phyloP scores from a whole-genome alignment of 2,329 filamentous ascomycete species.

The Juglanconis sp. region DNA sequence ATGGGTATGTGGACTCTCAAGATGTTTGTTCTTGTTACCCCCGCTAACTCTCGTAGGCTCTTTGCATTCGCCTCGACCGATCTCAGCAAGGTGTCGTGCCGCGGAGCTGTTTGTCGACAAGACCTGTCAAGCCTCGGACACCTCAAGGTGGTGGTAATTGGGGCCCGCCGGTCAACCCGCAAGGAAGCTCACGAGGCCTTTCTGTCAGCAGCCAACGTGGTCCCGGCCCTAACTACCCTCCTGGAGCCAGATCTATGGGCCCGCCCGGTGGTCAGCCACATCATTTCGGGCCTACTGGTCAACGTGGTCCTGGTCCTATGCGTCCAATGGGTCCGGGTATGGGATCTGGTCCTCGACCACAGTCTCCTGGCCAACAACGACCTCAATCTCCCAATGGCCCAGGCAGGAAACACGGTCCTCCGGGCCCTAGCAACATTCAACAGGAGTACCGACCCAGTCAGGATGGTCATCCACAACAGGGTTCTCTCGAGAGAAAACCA shows the following conservation, averaged over 20 bases:
- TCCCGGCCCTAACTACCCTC: conserved; percentile 33
- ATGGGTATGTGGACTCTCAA: conserved; percentile 65
- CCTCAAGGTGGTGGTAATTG: conserved; percentile 45
- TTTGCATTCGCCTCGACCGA: conserved; percentile 86
- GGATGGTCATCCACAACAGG: background rate
- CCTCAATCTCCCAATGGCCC: conserved; percentile 39
- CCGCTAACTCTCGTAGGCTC: conserved; percentile 54
- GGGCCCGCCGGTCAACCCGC: conserved; percentile 53
- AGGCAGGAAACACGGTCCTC: conserved; percentile 39
- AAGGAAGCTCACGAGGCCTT: conserved; percentile 31
- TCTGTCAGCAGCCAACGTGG: conserved; percentile 38
- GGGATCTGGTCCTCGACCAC: conserved; percentile 32
- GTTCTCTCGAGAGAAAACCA: background rate
- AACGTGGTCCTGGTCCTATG: conserved; percentile 24
- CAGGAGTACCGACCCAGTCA: conserved; percentile 24
- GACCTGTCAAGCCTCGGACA: conserved; percentile 81
- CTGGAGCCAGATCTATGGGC: conserved; percentile 37
- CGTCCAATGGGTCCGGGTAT: conserved; percentile 31
- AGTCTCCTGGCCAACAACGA: conserved; percentile 39
- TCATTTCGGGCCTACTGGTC: conserved; percentile 33
- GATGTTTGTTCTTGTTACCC: background rate
- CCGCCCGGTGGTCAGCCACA: conserved; percentile 32
- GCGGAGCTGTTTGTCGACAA: conserved; percentile 86
- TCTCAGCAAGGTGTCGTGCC: conserved; percentile 91
- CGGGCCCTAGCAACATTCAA: conserved; percentile 47